phyloP scores from a whole-genome alignment of 495 filamentous ascomycete species.

The Acidiella bohemica region DNA sequence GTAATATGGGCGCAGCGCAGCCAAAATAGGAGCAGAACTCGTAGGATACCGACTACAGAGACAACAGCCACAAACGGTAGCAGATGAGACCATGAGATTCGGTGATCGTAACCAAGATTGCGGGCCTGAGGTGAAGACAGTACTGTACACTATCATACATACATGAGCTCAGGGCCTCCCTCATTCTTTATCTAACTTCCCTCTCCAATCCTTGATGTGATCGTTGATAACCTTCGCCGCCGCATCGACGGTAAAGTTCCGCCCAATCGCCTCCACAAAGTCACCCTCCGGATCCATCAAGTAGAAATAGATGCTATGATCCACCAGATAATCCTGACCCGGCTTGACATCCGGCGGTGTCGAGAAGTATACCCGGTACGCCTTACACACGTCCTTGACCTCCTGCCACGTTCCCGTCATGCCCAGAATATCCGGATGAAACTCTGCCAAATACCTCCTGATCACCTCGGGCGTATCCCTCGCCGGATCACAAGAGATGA shows the following conservation, averaged over 20 bases:
- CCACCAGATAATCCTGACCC: conserved; percentile 92
- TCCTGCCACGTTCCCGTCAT: conserved; percentile 88
- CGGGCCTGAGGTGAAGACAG: neutral
- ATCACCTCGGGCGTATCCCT: conserved; percentile 78
- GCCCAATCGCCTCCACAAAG: conserved; percentile 91
- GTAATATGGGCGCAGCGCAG: no score
- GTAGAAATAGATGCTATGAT: conserved; percentile 99
- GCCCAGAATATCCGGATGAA: conserved; percentile 77
- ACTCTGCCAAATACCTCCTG: conserved; percentile 75
- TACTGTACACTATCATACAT: conserved; percentile 4
- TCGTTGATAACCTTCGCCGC: conserved; percentile 71
- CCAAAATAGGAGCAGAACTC: no score
- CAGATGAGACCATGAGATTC: no score
- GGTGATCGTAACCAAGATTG: no score
- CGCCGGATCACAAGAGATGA: conserved; percentile 90
- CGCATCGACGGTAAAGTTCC: conserved; percentile 80
- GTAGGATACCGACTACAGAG: no score
- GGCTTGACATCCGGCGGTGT: conserved; percentile 77
- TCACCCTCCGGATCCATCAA: conserved; percentile 97
- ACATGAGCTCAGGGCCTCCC: neutral
- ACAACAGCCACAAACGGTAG: no score
- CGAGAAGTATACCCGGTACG: conserved; percentile 92
- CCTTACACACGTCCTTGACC: conserved; percentile 82
- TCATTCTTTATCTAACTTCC: conserved; percentile 31
- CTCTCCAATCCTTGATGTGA: conserved; percentile 85